Evolutionary conservation across 1,284 basidiomycete species (phyloP).

Genomic region (Amylostereum chailletii): DNA sequence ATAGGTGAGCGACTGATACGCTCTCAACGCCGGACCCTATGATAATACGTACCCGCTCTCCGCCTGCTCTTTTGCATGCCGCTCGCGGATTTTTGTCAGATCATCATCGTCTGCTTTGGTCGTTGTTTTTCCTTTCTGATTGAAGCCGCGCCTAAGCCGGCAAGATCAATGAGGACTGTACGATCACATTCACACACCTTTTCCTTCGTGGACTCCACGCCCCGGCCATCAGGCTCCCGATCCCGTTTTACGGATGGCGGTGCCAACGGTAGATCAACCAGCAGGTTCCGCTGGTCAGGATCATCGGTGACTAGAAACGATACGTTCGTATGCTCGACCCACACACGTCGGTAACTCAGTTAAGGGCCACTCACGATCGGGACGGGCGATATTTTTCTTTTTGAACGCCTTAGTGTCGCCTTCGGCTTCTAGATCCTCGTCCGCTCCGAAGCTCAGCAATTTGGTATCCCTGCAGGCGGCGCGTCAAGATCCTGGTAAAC

Average conservation of each 20-base stretch:
- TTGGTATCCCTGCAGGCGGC: conserved; percentile 63
- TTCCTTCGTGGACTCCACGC: conserved; percentile 9
- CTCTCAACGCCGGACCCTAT: neutral
- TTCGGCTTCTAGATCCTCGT: conserved; percentile 57
- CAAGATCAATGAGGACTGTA: neutral
- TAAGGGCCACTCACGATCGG: conserved; percentile 55
- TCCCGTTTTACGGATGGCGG: conserved; percentile 12
- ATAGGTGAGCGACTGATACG: neutral
- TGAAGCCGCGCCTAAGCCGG: too few relatives aligned
- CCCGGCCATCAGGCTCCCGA: conserved; percentile 8
- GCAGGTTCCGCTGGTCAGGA: conserved; percentile 18
- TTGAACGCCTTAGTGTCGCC: conserved; percentile 43
- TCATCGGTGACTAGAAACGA: conserved; percentile 43
- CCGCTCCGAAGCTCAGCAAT: conserved; percentile 80
- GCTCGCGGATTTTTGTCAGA: conserved; percentile 59
- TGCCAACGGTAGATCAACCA: conserved; percentile 18
- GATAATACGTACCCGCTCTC: conserved; percentile 38
- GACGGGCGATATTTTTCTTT: conserved; percentile 75
- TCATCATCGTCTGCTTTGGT: conserved; percentile 34
- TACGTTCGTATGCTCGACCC: neutral
- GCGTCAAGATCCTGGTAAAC: too few relatives aligned
- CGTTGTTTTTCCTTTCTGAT: conserved; percentile 1
- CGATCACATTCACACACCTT: neutral
- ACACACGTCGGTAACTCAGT: neutral
- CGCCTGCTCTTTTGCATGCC: conserved; percentile 62